Evolutionary conservation across 306 rosid species (phyloP).

Genomic region (Leucaena leucocephala): DNA sequence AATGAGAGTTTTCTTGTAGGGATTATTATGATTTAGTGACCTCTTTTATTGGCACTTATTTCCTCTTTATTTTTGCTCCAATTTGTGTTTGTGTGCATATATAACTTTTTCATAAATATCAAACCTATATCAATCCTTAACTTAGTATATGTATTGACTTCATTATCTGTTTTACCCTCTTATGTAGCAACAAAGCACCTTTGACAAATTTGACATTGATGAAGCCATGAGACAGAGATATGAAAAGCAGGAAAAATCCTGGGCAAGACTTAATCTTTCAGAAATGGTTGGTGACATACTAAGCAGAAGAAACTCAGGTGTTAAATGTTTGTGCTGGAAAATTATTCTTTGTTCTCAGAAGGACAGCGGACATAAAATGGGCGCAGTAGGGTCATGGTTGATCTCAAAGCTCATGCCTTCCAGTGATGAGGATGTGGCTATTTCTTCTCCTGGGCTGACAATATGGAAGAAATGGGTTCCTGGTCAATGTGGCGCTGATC

Average conservation of each 20-base stretch:
- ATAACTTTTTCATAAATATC: constrained; percentile 21
- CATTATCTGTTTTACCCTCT: constrained; percentile 16
- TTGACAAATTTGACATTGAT: constrained; percentile 73
- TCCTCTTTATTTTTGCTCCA: background rate
- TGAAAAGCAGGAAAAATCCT: constrained; percentile 63
- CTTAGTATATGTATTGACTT: constrained; percentile 27
- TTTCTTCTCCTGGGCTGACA: constrained; percentile 69
- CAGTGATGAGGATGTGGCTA: constrained; percentile 46
- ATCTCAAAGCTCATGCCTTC: constrained; percentile 78
- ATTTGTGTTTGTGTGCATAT: background rate
- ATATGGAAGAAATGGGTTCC: constrained; percentile 82
- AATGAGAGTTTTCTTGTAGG: background rate
- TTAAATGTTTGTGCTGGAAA: constrained; percentile 87
- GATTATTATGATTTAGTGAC: constrained; percentile 8
- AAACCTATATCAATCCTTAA: constrained; percentile 12
- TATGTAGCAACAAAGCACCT: constrained; percentile 54
- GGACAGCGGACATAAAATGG: constrained; percentile 43
- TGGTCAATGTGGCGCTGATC: constrained; percentile 49
- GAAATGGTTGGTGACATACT: constrained; percentile 59
- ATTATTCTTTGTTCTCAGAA: constrained; percentile 62
- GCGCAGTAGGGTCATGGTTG: constrained; percentile 69
- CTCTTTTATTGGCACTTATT: constrained; percentile 16
- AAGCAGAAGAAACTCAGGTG: constrained; percentile 61
- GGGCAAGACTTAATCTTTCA: constrained; percentile 80
- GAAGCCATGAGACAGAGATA: constrained; percentile 61